phyloP scores from a whole-genome alignment of 148 eudicot genomes.

The Cornus suecica region DNA sequence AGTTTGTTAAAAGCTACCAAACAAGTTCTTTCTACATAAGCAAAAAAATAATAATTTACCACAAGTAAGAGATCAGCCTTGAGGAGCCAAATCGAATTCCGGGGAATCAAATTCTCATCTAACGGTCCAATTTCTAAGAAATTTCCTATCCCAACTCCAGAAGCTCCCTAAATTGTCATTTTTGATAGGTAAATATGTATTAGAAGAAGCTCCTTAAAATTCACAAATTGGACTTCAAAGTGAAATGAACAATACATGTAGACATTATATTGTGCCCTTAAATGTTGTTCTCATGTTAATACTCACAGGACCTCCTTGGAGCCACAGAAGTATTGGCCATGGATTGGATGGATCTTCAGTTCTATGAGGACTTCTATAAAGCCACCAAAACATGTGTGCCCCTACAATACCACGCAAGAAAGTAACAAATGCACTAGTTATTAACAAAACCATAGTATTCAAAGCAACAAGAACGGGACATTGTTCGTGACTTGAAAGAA shows the following conservation, averaged over 20 bases:
- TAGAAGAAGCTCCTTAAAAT: too few species aligned
- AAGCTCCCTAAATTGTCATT: conserved; percentile 13
- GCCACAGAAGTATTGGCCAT: conserved; percentile 22
- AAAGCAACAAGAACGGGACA: too few species aligned
- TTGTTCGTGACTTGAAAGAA: background rate
- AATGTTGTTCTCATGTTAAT: too few species aligned
- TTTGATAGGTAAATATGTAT: too few species aligned
- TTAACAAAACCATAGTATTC: too few species aligned
- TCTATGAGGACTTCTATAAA: conserved; percentile 14
- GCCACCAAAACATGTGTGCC: conserved; percentile 25
- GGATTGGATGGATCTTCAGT: conserved; percentile 15
- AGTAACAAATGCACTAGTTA: background rate
- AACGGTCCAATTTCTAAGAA: conserved; percentile 19
- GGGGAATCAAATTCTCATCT: conserved; percentile 11
- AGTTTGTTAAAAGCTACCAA: background rate
- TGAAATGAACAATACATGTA: too few species aligned
- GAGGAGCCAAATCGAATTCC: conserved; percentile 17
- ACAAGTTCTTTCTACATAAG: background rate
- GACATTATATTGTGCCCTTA: too few species aligned
- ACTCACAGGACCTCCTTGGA: conserved; percentile 24
- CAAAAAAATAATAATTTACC: background rate
- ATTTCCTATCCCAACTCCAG: conserved; percentile 15
- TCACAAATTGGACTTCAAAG: background rate
- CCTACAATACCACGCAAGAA: conserved; percentile 1
- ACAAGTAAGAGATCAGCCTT: conserved; percentile 24